phyloP scores from a whole-genome alignment of 176 grass and related monocot species.

The Paspalum notatum region DNA sequence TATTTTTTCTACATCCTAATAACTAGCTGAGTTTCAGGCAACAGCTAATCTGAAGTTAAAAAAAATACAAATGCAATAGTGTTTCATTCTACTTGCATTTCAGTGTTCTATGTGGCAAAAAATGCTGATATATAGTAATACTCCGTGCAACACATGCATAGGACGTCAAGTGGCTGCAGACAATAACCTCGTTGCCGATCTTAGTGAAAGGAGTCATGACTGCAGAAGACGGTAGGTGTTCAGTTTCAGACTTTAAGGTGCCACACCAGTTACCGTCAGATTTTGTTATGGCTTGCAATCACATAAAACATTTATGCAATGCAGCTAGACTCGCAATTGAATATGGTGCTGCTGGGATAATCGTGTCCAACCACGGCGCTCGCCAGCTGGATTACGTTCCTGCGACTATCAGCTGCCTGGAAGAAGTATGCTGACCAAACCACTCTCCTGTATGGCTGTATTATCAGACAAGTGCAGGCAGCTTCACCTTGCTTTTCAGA shows the following conservation, averaged over 20 bases:
- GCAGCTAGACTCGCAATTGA: slow-evolving; percentile 78
- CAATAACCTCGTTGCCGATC: slow-evolving; percentile 83
- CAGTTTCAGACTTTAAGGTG: not conserved
- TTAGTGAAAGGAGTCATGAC: slow-evolving; percentile 89
- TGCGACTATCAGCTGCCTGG: slow-evolving; percentile 89
- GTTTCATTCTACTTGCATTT: not conserved
- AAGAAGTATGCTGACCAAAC: slow-evolving; percentile 62
- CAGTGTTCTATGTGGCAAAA: not conserved
- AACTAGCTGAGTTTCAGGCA: not conserved
- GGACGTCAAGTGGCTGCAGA: slow-evolving; percentile 91
- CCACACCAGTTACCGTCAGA: not conserved
- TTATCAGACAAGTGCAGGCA: not conserved
- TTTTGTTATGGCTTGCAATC: not conserved
- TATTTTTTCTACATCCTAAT: not conserved
- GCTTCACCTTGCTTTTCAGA: not conserved
- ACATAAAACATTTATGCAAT: slow-evolving; percentile 21
- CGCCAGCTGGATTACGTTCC: slow-evolving; percentile 95
- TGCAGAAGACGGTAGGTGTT: slow-evolving; percentile 83
- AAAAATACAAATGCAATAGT: not conserved
- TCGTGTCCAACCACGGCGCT: slow-evolving; percentile 94
- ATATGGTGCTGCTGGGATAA: slow-evolving; percentile 69
- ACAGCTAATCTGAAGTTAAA: not conserved
- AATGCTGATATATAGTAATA: not conserved
- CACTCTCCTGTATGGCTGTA: not conserved
- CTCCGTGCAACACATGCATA: too few species aligned